Evolutionary conservation across 2,329 filamentous ascomycete species (phyloP).

Genomic region (Ophioceras dolichostomum): DNA sequence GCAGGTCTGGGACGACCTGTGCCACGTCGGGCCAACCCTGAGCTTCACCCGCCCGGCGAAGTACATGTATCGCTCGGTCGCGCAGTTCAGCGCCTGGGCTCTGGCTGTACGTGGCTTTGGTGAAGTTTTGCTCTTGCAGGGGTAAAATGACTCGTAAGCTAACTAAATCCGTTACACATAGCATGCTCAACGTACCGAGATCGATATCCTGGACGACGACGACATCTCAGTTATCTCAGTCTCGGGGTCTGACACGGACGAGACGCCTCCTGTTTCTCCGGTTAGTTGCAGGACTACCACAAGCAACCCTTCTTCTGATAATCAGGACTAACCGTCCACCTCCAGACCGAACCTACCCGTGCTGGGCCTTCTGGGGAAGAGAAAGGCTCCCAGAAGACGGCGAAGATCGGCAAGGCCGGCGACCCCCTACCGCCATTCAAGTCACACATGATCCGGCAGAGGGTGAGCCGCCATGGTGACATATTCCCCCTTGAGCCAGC

Average conservation of each 20-base stretch:
- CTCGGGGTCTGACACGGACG: conserved; percentile 28
- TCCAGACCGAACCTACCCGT: too few species aligned
- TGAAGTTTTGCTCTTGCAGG: too few species aligned
- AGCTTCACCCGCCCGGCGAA: conserved; percentile 95
- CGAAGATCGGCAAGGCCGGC: conserved; percentile 71
- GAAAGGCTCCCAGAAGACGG: too few species aligned
- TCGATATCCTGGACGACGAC: conserved; percentile 74
- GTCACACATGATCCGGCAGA: conserved; percentile 84
- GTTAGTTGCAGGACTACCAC: too few species aligned
- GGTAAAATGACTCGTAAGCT: too few species aligned
- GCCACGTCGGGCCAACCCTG: conserved; percentile 84
- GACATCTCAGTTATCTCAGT: conserved; percentile 61
- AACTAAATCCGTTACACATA: too few species aligned
- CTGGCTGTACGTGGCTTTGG: conserved; percentile 50
- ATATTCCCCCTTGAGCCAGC: conserved; percentile 56
- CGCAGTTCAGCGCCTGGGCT: conserved; percentile 89
- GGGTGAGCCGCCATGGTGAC: conserved; percentile 66
- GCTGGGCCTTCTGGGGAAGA: too few species aligned
- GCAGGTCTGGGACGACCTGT: conserved; percentile 92
- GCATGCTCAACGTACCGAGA: conserved; percentile 63
- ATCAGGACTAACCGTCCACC: too few species aligned
- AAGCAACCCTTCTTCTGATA: too few species aligned
- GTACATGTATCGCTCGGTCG: conserved; percentile 85
- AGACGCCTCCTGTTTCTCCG: conserved; percentile 8
- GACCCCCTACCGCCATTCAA: conserved; percentile 71